phyloP scores from a whole-genome alignment of 202 grass and related monocot genomes.

The Cymbopogon flexuosus region DNA sequence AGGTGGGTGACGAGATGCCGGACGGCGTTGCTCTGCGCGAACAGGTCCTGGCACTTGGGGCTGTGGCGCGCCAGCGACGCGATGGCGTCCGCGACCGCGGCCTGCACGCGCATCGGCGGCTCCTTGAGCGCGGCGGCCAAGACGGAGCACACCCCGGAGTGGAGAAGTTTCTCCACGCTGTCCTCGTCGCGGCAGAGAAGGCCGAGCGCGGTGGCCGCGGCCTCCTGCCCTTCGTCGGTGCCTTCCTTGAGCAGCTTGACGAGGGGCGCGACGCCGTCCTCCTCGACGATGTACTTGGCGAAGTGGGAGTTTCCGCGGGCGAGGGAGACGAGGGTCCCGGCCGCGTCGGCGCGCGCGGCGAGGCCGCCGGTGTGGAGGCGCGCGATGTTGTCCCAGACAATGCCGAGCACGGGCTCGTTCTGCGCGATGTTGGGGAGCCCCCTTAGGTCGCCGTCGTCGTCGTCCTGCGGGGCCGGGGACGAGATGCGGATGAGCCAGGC shows the following conservation, averaged over 20 bases:
- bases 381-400: constrained; percentile 76
- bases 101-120: constrained; percentile 67
- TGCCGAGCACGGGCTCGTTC: constrained; percentile 69
- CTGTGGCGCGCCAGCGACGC: constrained; percentile 49
- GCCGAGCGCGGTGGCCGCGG: constrained; percentile 58
- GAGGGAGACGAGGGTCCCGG: constrained; percentile 54
- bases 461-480: constrained; percentile 32
- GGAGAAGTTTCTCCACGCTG: constrained; percentile 41
- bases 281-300: constrained; percentile 72
- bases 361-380: constrained; percentile 55
- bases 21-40: constrained; percentile 54
- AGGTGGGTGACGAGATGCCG: constrained; percentile 64
- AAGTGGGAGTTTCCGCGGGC: constrained; percentile 54
- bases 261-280: constrained; percentile 68
- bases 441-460: constrained; percentile 23
- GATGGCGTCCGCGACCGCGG: constrained; percentile 55
- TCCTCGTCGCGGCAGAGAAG: constrained; percentile 52
- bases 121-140: constrained; percentile 60
- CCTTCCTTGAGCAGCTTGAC: constrained; percentile 74
- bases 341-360: constrained; percentile 53
- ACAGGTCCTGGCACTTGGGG: constrained; percentile 50
- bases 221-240: constrained; percentile 56
- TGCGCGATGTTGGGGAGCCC: constrained; percentile 75
- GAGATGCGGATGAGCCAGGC: constrained; percentile 82
- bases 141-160: constrained; percentile 54